Percentiles rank a stretch among this genome's conserved stretches.
Evolutionary conservation across 163 green algal genomes (phyloP).

Genomic region (Smithsoniella earleae): DNA sequence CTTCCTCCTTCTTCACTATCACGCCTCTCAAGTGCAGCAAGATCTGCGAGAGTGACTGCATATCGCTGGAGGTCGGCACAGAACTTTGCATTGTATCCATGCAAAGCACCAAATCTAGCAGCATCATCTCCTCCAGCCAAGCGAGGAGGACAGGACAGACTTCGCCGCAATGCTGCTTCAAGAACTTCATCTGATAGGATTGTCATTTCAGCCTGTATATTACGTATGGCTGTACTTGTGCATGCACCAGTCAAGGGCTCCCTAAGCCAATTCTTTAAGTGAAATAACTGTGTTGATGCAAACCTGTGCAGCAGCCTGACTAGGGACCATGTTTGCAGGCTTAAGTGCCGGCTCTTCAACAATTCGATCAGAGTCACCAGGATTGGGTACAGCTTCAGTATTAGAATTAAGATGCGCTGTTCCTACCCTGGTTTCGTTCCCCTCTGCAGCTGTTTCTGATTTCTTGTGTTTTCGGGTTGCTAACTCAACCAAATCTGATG

Average conservation of each 20-base stretch:
- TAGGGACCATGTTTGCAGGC: too few species aligned
- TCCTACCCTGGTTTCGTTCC: too few species aligned
- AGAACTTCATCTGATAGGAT: not conserved
- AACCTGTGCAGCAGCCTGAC: too few species aligned
- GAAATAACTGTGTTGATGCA: too few species aligned
- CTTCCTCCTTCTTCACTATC: slow-evolving; percentile 10
- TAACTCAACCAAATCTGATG: slow-evolving; percentile 5
- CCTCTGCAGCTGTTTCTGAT: not conserved
- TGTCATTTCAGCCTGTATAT: not conserved
- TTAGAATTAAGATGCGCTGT: too few species aligned
- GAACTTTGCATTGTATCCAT: slow-evolving; percentile 26
- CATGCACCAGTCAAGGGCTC: too few species aligned
- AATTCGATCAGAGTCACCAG: too few species aligned
- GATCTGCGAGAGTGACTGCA: not conserved
- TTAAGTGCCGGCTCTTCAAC: too few species aligned
- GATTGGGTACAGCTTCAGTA: too few species aligned
- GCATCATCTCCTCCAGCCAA: slow-evolving; percentile 14
- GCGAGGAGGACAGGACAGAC: slow-evolving; percentile 6
- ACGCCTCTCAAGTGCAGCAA: slow-evolving; percentile 24
- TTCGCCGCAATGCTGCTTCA: slow-evolving; percentile 8
- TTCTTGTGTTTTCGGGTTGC: not conserved
- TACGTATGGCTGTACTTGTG: too few species aligned
- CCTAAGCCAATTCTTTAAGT: too few species aligned
- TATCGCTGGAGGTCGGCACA: slow-evolving; percentile 22
- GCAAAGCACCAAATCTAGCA: slow-evolving; percentile 1